These are phyloP conservation scores for Alternaria alternata DNA, from an alignment of 2,329 filamentous ascomycete species.

Conservation along the genomic window DNA sequence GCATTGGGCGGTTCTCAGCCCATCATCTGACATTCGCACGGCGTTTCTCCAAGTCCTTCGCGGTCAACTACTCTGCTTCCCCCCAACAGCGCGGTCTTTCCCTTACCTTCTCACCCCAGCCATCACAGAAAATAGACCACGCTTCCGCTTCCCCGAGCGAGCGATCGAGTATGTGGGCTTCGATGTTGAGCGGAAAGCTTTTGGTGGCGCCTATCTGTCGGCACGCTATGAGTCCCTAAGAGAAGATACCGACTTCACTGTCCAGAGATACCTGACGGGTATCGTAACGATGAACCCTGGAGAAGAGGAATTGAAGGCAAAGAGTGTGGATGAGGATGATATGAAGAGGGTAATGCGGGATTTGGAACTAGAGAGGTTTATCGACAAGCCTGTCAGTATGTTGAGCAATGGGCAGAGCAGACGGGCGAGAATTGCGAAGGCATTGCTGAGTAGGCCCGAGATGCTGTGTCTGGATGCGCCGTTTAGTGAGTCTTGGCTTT, in stretches of 20 bases:
- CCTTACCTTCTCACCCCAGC: constrained; percentile 76
- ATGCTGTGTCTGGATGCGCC: constrained; percentile 85
- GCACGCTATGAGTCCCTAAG: constrained; percentile 88
- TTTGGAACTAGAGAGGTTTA: constrained; percentile 71
- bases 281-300: constrained; percentile 83
- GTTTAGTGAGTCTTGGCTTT: constrained; percentile 67
- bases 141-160: constrained; percentile 66
- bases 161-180: constrained; percentile 94
- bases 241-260: constrained; percentile 86
- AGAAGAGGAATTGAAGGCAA: constrained; percentile 57
- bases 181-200: constrained; percentile 71
- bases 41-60: constrained; percentile 81
- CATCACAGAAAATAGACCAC: constrained; percentile 60
- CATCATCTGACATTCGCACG: constrained; percentile 80
- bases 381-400: constrained; percentile 85
- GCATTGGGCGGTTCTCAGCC: constrained; percentile 86
- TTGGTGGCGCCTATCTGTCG: constrained; percentile 77
- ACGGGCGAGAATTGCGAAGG: constrained; percentile 85
- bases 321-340: constrained; percentile 55
- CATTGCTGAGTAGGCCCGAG: constrained; percentile 79
- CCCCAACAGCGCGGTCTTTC: constrained; percentile 77
- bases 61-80: constrained; percentile 77
- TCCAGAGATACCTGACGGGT: constrained; percentile 81
- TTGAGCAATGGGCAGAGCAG: constrained; percentile 93
- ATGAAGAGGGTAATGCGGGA: constrained; percentile 72